Conservation (phyloP, 345 rosid species). For the Brassica rapa region DNA sequence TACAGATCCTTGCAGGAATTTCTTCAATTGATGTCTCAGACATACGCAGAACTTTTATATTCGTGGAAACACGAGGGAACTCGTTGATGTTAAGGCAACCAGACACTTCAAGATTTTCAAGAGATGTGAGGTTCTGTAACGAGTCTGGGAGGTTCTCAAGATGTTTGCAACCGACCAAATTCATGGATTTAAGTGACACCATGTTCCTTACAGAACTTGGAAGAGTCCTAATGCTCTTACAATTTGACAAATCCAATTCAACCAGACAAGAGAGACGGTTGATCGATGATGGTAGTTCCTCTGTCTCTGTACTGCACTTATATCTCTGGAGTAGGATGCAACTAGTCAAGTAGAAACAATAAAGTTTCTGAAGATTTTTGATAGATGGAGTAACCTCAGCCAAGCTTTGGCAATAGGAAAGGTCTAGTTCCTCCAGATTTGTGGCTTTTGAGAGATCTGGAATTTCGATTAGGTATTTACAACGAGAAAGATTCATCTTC, state of each 20-base stretch:
- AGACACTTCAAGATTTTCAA: conserved; percentile 33
- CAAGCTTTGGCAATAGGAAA: conserved; percentile 32
- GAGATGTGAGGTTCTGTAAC: conserved; percentile 26
- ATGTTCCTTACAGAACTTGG: conserved; percentile 36
- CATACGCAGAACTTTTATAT: conserved; percentile 21
- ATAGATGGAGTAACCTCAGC: conserved; percentile 40
- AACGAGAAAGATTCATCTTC: conserved; percentile 35
- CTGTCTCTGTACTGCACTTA: conserved; percentile 30
- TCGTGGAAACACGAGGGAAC: conserved; percentile 27
- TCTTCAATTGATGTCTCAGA: conserved; percentile 37
- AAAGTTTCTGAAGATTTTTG: conserved; percentile 29
- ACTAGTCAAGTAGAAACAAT: conserved; percentile 15
- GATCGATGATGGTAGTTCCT: conserved; percentile 35
- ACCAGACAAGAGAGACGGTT: conserved; percentile 27
- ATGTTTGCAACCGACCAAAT: conserved; percentile 30
- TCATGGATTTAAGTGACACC: conserved; percentile 30
- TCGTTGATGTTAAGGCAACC: conserved; percentile 34
- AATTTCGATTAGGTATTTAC: conserved; percentile 21
- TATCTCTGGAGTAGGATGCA: conserved; percentile 30
- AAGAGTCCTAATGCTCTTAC: conserved; percentile 34
- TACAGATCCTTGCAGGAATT: conserved; percentile 29
- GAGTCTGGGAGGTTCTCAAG: conserved; percentile 42
- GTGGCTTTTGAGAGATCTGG: conserved; percentile 38
- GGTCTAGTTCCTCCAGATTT: conserved; percentile 32
- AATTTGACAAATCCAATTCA: conserved; percentile 23